Base-by-base conservation (phyloP, 345 rosid species). In the Ceriops zippeliana region DNA sequence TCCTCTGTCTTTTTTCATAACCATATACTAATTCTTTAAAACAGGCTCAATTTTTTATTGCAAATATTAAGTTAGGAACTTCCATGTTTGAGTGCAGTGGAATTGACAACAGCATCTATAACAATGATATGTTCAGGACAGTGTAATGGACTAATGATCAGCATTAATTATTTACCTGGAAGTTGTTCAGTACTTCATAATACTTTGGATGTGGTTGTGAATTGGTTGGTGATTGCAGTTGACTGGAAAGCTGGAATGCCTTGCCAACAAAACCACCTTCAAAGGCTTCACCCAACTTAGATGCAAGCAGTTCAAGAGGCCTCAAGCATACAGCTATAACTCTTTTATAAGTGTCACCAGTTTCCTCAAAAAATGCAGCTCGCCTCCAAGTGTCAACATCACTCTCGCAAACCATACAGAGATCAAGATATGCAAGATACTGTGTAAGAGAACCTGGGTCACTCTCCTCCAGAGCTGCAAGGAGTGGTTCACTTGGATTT, bases 301-400 rank as follows among this genome's bases (percentile, higher is more conserved):
- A 78, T 63, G 99, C 85, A 72, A 95, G 89, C 77, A 86, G 82
- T 77, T 90, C 91, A 71, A 90, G 70, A 75, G 96, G 98, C 75
- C 78, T 86, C 83, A 95, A 73, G 82, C 96, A 88, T 35, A 84
- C 82, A 67, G 88, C 81, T 24, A 86, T 75, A 34, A 88, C 90
- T 84, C 87, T 91, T 76, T 74, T 91, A 87, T 91, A 95, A 68
- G 93, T 95, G 74, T 95, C 98, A 53, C 87, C 85, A 49, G 92
- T 86, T 85, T 91, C 99, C 78, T 90, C 98, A 49, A 90, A 91
- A 81, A 91, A 88, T 65, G 99, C 99, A 80, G 98, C 98, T 62
- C 96, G 86, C 38, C 96, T 81, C 99, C 99, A 95, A 34, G 86
- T 83, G 62, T 91, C 97, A 24, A 90, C 99, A 81, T 91, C 90